A percentile compares a stretch with the other conserved stretches of the same genome.
Evolutionary conservation across 257 asterid species (phyloP).

Genomic region (Solanum rostratum): DNA sequence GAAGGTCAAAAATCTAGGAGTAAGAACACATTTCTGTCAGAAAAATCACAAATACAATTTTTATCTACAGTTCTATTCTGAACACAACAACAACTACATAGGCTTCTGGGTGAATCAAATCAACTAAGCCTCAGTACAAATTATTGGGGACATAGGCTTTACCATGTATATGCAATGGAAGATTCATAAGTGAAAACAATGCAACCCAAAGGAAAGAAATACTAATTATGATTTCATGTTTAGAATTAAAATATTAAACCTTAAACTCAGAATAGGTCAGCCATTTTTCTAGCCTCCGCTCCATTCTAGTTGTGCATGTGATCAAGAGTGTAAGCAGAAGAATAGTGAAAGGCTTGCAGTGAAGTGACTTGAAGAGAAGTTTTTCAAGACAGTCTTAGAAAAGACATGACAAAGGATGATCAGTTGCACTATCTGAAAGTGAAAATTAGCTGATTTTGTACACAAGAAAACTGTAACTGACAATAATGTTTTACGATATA

Average conservation of each 20-base stretch:
- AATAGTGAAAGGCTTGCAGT: not conserved
- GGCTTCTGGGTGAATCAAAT: not conserved
- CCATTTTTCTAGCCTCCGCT: not conserved
- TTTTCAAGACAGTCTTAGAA: not conserved
- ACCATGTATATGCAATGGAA: not conserved
- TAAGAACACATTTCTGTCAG: slow-evolving; percentile 1
- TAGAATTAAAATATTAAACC: not conserved
- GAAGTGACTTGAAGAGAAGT: not conserved
- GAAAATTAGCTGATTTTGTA: not conserved
- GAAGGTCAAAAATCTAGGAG: slow-evolving; percentile 67
- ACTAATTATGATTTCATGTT: not conserved
- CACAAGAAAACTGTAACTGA: not conserved
- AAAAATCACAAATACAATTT: not conserved
- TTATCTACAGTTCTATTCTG: not conserved
- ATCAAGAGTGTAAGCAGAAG: not conserved
- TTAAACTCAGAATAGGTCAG: not conserved
- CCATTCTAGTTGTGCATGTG: not conserved
- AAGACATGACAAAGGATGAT: not conserved
- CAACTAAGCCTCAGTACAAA: not conserved
- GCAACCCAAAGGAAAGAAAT: not conserved
- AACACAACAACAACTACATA: not conserved
- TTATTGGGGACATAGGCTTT: not conserved
- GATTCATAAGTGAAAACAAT: not conserved
- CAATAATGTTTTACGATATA: not conserved
- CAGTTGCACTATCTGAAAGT: not conserved